Base-by-base conservation (phyloP, 2,329 filamentous ascomycete genomes). In the Ophiosphaerella narmari region DNA sequence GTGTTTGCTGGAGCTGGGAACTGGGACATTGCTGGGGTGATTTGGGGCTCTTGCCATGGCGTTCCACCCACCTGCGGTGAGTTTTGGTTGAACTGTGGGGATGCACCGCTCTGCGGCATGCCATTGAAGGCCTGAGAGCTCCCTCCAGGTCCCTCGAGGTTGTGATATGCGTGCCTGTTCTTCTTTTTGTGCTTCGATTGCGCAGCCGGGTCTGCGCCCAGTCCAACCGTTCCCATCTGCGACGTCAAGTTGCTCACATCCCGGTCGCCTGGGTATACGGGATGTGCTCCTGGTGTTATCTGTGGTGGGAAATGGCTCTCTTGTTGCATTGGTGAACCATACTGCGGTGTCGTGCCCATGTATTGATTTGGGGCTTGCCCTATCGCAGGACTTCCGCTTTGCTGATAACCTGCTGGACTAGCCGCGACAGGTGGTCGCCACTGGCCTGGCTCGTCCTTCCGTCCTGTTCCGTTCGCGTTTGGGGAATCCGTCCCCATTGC, bases 131-230 rank as follows among this genome's bases (percentile, higher is more conserved):
- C 77, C 66, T 88, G 85, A 5, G 86, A 85, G 31, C 85, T 85
- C 5, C 80, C 80, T 13, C 80, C 80, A 11, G 86, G 81, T 18
- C 89, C 85, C 58, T 93, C 90, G 45, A 97, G 84, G 34, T 85
- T 87, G 73, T 97, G 93, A 74, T 96, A 89, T 57, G 92, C 93
- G 75, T 97, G 93, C 52, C 91, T 85, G 72, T 97, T 89, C 82
- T 96, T 97, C 85, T 96, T 97, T 81, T 92, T 90, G 74, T 80
- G 62, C 50, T 85, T 76, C 57, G 73, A 72, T 52, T 73, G 73
- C 52, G 67, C 81, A 49, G 77, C 41, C 39, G 79, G 80, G n/a
- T 63, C 60, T 21, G 48, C 58, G n/a, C 63, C 62, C 49, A 70
- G 23, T 12, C 61, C 66, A 39, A 68, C 51, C 13, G 52, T 57